These are phyloP conservation scores for Eucalyptus lansdowneana DNA, from an alignment of 345 rosid species.

Conservation along the genomic window DNA sequence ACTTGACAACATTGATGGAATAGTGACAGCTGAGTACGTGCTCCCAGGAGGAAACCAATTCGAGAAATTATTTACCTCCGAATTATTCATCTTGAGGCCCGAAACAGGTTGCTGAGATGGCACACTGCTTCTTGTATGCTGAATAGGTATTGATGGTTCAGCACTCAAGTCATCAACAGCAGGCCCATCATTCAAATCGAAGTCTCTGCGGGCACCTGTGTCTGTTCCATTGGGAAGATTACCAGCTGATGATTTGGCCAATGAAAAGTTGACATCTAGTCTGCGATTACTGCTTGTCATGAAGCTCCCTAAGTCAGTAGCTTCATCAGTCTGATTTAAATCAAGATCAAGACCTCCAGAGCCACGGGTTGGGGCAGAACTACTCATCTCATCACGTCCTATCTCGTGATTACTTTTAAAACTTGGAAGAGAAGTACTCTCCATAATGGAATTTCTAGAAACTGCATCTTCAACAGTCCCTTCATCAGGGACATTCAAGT, in stretches of 20 bases:
- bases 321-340: conserved; percentile 63
- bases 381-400: conserved; percentile 4
- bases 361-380: conserved; percentile 13
- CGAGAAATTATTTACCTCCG: conserved; percentile 43
- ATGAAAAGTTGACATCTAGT: conserved; percentile 19
- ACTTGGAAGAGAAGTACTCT: conserved; percentile 9
- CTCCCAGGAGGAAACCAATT: conserved; percentile 60
- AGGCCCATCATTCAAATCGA: conserved; percentile 90
- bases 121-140: conserved; percentile 23
- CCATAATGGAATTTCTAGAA: conserved; percentile 22
- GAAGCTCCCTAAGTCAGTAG: conserved; percentile 26
- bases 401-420: conserved; percentile 10
- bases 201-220: conserved; percentile 36
- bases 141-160: conserved; percentile 36
- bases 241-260: conserved; percentile 13
- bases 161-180: conserved; percentile 33
- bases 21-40: conserved; percentile 38
- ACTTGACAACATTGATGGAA: conserved; percentile 50
- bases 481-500: conserved; percentile 80
- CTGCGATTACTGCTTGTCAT: conserved; percentile 18
- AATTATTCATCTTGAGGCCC: conserved; percentile 30
- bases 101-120: conserved; percentile 41
- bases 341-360: conserved; percentile 81
- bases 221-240: conserved; percentile 20
- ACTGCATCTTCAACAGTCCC: conserved; percentile 64